These are phyloP conservation scores for Akanthomyces dipterigenus DNA, from an alignment of 2,329 filamentous ascomycete genomes.

Conservation along the genomic window DNA sequence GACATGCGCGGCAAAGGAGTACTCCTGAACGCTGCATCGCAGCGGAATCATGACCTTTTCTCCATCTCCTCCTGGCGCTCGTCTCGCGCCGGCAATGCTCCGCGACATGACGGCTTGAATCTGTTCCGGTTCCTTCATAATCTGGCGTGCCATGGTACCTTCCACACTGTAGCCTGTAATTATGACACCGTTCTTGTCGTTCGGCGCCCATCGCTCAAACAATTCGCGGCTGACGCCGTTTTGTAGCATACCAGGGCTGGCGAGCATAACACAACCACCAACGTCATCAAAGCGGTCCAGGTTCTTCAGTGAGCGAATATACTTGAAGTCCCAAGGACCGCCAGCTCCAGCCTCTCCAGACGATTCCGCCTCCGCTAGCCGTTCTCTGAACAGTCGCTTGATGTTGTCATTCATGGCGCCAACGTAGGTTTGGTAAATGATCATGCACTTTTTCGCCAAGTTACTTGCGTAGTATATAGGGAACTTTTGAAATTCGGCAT, in stretches of 20 bases:
- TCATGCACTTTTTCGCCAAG: conserved; percentile 92
- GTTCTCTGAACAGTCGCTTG: conserved; percentile 86
- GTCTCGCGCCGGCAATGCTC: conserved; percentile 55
- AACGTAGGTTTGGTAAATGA: conserved; percentile 97
- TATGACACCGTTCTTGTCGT: conserved; percentile 94
- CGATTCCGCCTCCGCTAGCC: conserved; percentile 84
- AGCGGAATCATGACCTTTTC: conserved; percentile 89
- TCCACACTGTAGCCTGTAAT: conserved; percentile 98
- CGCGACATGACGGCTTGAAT: conserved; percentile 91
- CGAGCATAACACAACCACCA: conserved; percentile 93
- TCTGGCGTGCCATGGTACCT: conserved; percentile 94
- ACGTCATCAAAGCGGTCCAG: conserved; percentile 95
- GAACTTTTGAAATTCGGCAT: conserved; percentile 78
- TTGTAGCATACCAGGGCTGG: conserved; percentile 96
- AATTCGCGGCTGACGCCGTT: conserved; percentile 91
- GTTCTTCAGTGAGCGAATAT: conserved; percentile 84
- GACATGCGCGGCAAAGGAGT: conserved; percentile 93
- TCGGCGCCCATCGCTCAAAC: conserved; percentile 91
- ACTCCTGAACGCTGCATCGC: conserved; percentile 88
- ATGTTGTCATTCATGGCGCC: conserved; percentile 99
- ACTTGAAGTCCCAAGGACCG: conserved; percentile 94
- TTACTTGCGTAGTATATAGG: conserved; percentile 98
- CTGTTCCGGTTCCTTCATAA: conserved; percentile 89
- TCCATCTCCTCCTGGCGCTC: conserved; percentile 59
- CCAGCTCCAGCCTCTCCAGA: conserved; percentile 71